Conservation (phyloP, 2,329 filamentous ascomycete genomes). For the Penicillium sp. region DNA sequence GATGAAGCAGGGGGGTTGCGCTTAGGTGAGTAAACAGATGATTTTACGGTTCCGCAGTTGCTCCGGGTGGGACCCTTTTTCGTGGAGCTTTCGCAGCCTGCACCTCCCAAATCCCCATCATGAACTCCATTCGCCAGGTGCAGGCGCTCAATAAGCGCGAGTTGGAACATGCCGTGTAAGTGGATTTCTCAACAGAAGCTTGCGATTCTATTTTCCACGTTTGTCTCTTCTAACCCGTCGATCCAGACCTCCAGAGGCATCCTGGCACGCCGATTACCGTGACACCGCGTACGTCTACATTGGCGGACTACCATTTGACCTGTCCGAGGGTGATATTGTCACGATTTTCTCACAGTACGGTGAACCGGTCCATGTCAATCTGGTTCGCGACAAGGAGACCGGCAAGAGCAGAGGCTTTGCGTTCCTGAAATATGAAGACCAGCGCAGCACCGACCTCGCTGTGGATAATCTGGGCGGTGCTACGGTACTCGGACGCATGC, state of each 20-base stretch:
- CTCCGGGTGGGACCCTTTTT: constrained; percentile 18
- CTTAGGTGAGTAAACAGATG: constrained; percentile 22
- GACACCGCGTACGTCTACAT: constrained; percentile 97
- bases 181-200: constrained; percentile 15
- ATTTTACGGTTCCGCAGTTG: constrained; percentile 25
- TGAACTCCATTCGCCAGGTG: constrained; percentile 93
- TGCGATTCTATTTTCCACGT: neutral
- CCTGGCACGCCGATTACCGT: constrained; percentile 96
- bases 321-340: constrained; percentile 91
- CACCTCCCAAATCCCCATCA: constrained; percentile 38
- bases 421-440: constrained; percentile 97
- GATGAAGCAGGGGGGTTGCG: constrained; percentile 14
- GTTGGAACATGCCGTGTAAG: constrained; percentile 77
- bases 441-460: constrained; percentile 88
- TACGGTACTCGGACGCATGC: constrained; percentile 68
- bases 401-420: constrained; percentile 92
- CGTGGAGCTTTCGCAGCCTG: neutral
- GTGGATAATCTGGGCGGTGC: constrained; percentile 93
- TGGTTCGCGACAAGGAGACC: constrained; percentile 90
- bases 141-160: constrained; percentile 91
- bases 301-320: constrained; percentile 83
- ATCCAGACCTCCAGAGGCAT: constrained; percentile 69
- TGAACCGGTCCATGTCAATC: constrained; percentile 87
- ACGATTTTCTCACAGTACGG: constrained; percentile 97
- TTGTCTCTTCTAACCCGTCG: neutral